Evolutionary conservation across 768 basidiomycete genomes (phyloP).

Genomic region (Collybia nuda): DNA sequence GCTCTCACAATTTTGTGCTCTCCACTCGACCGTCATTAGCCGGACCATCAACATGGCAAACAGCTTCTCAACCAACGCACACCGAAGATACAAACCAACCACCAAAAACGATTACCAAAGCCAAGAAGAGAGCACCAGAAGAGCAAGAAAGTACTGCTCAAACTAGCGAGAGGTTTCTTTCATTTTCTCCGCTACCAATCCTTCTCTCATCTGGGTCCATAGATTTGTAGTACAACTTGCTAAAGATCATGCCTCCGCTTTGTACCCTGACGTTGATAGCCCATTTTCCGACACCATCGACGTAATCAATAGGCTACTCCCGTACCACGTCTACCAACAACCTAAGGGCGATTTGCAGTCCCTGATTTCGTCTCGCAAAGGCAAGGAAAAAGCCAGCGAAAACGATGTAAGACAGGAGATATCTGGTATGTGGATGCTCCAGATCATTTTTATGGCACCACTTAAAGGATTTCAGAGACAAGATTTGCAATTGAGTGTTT

Average conservation of each 20-base stretch:
- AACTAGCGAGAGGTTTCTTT: slow-evolving; percentile 46
- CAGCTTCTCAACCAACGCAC: slow-evolving; percentile 10
- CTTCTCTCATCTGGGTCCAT: slow-evolving; percentile 1
- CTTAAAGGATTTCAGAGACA: slow-evolving; percentile 48
- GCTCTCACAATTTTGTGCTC: slow-evolving; percentile 17
- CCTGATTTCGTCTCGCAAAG: slow-evolving; percentile 18
- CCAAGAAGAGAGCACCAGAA: slow-evolving; percentile 44
- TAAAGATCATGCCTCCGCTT: slow-evolving; percentile 58
- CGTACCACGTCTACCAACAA: slow-evolving; percentile 80
- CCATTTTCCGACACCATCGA: slow-evolving; percentile 66
- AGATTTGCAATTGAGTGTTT: slow-evolving; percentile 68
- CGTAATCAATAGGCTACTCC: slow-evolving; percentile 68
- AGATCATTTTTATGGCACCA: slow-evolving; percentile 3
- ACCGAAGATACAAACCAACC: slow-evolving; percentile 1
- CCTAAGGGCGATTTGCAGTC: slow-evolving; percentile 61
- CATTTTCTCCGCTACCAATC: neutral
- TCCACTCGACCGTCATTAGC: slow-evolving; percentile 21
- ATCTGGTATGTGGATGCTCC: slow-evolving; percentile 36
- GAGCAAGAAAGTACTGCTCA: slow-evolving; percentile 48
- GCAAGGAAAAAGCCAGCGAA: slow-evolving; percentile 61
- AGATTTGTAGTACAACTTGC: slow-evolving; percentile 59
- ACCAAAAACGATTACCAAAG: slow-evolving; percentile 20
- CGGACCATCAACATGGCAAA: slow-evolving; percentile 28
- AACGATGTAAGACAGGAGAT: slow-evolving; percentile 47
- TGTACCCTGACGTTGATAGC: slow-evolving; percentile 67